Evolutionary conservation across 129 eudicot species (phyloP).

Genomic region (Oenanthe sinensis): DNA sequence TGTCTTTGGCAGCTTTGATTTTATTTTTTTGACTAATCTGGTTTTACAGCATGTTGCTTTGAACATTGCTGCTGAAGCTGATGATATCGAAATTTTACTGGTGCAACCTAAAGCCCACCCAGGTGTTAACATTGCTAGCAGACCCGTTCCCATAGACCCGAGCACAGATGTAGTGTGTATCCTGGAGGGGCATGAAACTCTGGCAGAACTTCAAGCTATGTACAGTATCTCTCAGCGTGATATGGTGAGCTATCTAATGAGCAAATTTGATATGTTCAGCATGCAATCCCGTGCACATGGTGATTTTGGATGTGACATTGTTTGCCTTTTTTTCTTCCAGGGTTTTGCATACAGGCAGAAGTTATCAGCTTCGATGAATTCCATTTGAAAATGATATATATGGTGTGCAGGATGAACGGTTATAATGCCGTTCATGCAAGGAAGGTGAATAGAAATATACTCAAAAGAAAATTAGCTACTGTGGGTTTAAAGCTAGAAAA

Average conservation of each 20-base stretch:
- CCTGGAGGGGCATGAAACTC: slow-evolving; percentile 41
- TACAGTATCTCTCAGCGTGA: slow-evolving; percentile 24
- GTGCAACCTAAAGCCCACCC: slow-evolving; percentile 24
- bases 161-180: slow-evolving; percentile 27
- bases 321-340: slow-evolving; percentile 33
- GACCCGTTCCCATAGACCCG: slow-evolving; percentile 18
- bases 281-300: background rate
- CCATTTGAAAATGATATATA: slow-evolving; percentile 1
- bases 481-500: slow-evolving; percentile 11
- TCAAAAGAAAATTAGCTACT: slow-evolving; percentile 6
- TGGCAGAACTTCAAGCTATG: slow-evolving; percentile 41
- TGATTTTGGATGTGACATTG: slow-evolving; percentile 5
- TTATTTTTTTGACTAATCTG: background rate
- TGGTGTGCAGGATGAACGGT: background rate
- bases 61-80: slow-evolving; percentile 32
- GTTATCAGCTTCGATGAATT: slow-evolving; percentile 13
- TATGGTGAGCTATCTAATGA: slow-evolving; percentile 41
- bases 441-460: slow-evolving; percentile 9
- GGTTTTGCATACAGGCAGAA: slow-evolving; percentile 66
- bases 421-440: background rate
- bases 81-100: slow-evolving; percentile 47
- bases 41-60: slow-evolving; percentile 50
- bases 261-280: background rate
- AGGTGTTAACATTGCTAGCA: slow-evolving; percentile 7
- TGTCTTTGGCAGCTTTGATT: background rate